Evolutionary conservation across 2,329 filamentous ascomycete species (phyloP).

Genomic region (Alternaria triticimaculans): DNA sequence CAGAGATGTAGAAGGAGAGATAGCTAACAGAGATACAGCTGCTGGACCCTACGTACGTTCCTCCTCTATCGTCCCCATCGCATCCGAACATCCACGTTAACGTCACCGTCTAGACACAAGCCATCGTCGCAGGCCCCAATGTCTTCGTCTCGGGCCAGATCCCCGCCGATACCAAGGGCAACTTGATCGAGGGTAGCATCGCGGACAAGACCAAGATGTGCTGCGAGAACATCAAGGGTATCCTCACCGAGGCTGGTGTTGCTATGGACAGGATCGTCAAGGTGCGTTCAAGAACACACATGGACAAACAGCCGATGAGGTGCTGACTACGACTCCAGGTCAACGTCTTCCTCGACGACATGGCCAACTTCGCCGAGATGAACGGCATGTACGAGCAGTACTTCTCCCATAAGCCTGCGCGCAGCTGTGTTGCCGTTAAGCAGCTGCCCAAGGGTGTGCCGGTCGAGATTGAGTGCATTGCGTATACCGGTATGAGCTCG

Average conservation of each 20-base stretch:
- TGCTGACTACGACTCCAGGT: slow-evolving; percentile 35
- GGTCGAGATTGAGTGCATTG: slow-evolving; percentile 90
- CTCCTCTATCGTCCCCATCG: not conserved
- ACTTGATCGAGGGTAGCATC: slow-evolving; percentile 69
- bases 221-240: slow-evolving; percentile 81
- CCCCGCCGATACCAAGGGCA: slow-evolving; percentile 68
- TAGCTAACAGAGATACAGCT: slow-evolving; percentile 36
- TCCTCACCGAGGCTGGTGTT: slow-evolving; percentile 82
- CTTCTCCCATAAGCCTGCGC: slow-evolving; percentile 82
- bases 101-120: slow-evolving; percentile 53
- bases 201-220: slow-evolving; percentile 73
- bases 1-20: not conserved
- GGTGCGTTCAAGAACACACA: slow-evolving; percentile 53
- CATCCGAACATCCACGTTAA: not conserved
- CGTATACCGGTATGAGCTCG: slow-evolving; percentile 54
- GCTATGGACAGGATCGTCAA: slow-evolving; percentile 84
- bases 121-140: slow-evolving; percentile 71
- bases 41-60: slow-evolving; percentile 53
- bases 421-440: slow-evolving; percentile 90
- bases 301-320: not conserved
- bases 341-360: slow-evolving; percentile 85
- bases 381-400: slow-evolving; percentile 85
- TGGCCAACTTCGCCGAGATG: slow-evolving; percentile 87
- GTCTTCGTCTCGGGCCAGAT: slow-evolving; percentile 80
- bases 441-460: slow-evolving; percentile 84